Conservation (phyloP, 306 rosid species). For the barrel medic (Medicago truncatula) region MtrunA17r5.0-ANR NC_053048.1:47641501-47642000, state of each 20-base stretch:
- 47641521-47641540: conserved; percentile 19
- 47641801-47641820: not conserved
- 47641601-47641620: not conserved
- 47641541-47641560: conserved; percentile 27
- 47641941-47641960: not conserved
- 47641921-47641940: conserved; percentile 12
- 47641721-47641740: not conserved
- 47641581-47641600: not conserved
- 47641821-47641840: not conserved
- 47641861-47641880: conserved; percentile 21
- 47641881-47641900: not conserved
- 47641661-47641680: not conserved
- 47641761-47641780: not conserved
- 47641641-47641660: not conserved
- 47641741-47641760: not conserved
- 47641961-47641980: not conserved
- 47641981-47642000: conserved; percentile 23
- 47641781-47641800: too few relatives aligned
- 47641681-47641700: not conserved
- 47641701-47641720: not conserved
- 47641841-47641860: conserved; percentile 24
- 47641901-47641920: conserved; percentile 23
- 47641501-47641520: conserved; percentile 1
- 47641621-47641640: not conserved
- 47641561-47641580: conserved; percentile 14